Evolutionary conservation across 1,139 yeast genomes (phyloP), one percentile per base, ranked within the genome.

Genomic region (Geotrichum fermentans): DNA sequence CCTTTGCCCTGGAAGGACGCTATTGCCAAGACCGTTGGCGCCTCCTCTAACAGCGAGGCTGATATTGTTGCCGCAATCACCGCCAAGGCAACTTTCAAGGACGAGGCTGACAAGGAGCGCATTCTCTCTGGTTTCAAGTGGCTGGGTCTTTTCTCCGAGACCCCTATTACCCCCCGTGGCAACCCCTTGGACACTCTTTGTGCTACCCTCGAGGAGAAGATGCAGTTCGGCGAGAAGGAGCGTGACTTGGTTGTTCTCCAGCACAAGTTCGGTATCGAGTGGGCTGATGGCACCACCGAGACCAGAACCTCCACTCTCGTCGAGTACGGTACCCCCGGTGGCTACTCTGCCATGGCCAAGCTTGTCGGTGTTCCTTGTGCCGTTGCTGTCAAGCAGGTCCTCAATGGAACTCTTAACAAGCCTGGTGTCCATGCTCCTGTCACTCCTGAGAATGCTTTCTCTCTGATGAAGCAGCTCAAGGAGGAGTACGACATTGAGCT

Each of bases 361-460:
- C 78, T 88, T 60, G 98, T 92, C 52, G 98, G 98, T 74, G 94
- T 89, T 58, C 98, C 98, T 59, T 92, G 96, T 72, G 97, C 97
- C 53, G 95, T 92, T 68, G 98, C 97, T 37, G 77, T 84, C 56
- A 82, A 82, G 73, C 85, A 86, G 71, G 86, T 92, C 58, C 78
- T 92, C 63, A 79, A 84, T 59, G 96, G 96, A 56, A 80, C 83
- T 56, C 83, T 88, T 65, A 74, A 76, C 63, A 76, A 75, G 55
- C 83, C 88, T 46, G 98, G 98, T 61, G 77, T 92, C 65, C 77
- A 83, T 61, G 97, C 97, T 50, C 98, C 98, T 65, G 86, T 87
- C 79, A 74, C 88, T 56, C 84, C 95, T 56, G 92, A 87, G 67
- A 80, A 88, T 65, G 89, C 89, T 66, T 83, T 86, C 61, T 92